Base-by-base conservation (phyloP, 495 filamentous ascomycete species). In the Extremus antarcticus region DNA sequence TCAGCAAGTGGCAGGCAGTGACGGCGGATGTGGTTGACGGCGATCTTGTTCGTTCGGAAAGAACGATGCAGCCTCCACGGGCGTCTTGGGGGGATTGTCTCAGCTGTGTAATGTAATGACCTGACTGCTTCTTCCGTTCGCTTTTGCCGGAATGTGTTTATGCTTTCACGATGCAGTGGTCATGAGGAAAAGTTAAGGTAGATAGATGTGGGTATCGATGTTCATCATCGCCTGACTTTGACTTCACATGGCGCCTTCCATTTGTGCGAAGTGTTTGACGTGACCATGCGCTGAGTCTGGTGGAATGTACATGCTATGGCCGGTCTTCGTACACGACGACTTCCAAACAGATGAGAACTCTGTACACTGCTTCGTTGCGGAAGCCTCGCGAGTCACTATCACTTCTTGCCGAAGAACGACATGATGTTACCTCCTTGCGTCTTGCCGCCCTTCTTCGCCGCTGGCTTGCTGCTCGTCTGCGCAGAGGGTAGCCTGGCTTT, bases 401-500 rank as follows among this genome's bases (percentile, higher is more conserved):
- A 85, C 65, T 91, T 94, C 74, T 95, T 97, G 11, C 75, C 77
- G 71, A 97, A 95, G 71, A 95, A 97, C 1, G 83, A 86, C 87
- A 88, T 94, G 64, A 96, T 95, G 68, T 79, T 95, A 10, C 91
- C 89, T 63, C 94, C 87, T 23, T 81, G 81, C 9, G 76, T 66
- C 61, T 85, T 87, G 3, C 72, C 76, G 2, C 66, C 66, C 70
- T 87, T 87, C 70, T 82, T 88, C 55, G 60, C 64, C 78, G 79
- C 17, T 48, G 13, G 56, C 56, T 35, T 61, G 45, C 64, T 3
- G 23, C 66, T 24, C 53, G 40, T 23, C 58, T 61, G 45, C 53
- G 65, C 47, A 9, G 69, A 66, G 58, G 73, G 59, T 8, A 74
- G 65, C 47, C 78, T 85, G 38, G 78, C 74, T 66, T 84, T 86